phyloP scores from a whole-genome alignment of 441 rosid species.

The Bruguiera hainesii region DNA sequence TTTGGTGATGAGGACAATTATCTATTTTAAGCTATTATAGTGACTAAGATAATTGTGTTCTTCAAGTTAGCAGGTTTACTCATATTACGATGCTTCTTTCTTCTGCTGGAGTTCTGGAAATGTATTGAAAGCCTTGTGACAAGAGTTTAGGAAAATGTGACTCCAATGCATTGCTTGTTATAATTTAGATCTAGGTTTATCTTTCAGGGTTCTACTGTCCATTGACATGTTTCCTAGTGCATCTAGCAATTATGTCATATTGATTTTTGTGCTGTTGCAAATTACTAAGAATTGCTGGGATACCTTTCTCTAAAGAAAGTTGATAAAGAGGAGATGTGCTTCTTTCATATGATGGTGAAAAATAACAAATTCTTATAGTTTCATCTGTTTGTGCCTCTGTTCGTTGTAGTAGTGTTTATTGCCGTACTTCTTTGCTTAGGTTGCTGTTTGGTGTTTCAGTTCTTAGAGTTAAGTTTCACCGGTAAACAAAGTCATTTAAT shows the following conservation, averaged over 20 bases:
- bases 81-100: not conserved
- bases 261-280: not conserved
- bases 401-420: too few relatives aligned
- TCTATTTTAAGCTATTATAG: slow-evolving; percentile 22
- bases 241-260: not conserved
- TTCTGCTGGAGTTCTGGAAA: too few relatives aligned
- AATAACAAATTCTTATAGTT: too few relatives aligned
- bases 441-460: too few relatives aligned
- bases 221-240: not conserved
- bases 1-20: slow-evolving; percentile 50
- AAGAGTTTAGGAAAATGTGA: slow-evolving; percentile 17
- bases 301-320: too few relatives aligned
- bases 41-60: not conserved
- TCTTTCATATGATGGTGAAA: too few relatives aligned
- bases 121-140: slow-evolving; percentile 3
- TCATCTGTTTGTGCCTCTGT: too few relatives aligned
- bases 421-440: too few relatives aligned
- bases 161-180: slow-evolving; percentile 13
- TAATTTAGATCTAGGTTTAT: slow-evolving; percentile 15
- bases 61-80: not conserved
- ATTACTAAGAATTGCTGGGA: not conserved
- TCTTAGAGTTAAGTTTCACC: too few relatives aligned
- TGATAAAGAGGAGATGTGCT: too few relatives aligned
- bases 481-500: too few relatives aligned
- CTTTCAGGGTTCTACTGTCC: slow-evolving; percentile 6